Evolutionary conservation across 352 stramenopile species (phyloP).

Genomic region (Stephanocyclus meneghinianus): DNA sequence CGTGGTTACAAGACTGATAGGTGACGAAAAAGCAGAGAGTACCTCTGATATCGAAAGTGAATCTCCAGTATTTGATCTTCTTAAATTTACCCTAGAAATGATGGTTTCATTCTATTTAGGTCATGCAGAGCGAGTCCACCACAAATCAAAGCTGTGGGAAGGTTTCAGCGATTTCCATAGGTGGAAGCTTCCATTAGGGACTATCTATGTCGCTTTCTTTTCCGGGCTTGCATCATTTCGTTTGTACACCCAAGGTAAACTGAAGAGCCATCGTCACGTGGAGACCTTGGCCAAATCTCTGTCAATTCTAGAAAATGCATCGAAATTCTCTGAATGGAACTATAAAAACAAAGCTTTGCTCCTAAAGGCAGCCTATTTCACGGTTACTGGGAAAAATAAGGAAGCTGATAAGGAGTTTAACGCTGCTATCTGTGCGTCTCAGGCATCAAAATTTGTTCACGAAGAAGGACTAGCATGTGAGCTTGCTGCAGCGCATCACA

Average conservation of each 20-base stretch:
- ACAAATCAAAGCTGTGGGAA: background rate
- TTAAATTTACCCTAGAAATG: background rate
- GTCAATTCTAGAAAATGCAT: background rate
- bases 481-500: conserved; percentile 35
- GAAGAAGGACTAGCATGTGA: conserved; percentile 55
- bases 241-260: background rate
- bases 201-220: background rate
- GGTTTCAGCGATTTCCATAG: background rate
- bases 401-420: conserved; percentile 34
- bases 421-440: conserved; percentile 28
- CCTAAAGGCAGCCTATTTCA: conserved; percentile 34
- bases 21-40: background rate
- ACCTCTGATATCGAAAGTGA: background rate
- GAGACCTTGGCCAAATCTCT: background rate
- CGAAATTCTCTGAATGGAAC: conserved; percentile 30
- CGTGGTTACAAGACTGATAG: background rate
- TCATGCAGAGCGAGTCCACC: background rate
- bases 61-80: background rate
- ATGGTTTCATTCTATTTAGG: conserved; percentile 6
- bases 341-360: conserved; percentile 45
- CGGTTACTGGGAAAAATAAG: conserved; percentile 16
- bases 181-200: background rate
- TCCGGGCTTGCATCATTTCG: background rate
- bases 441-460: conserved; percentile 42
- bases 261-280: background rate